These are phyloP conservation scores for Croton laevigatus DNA, from an alignment of 441 rosid genomes.

Conservation along the genomic window DNA sequence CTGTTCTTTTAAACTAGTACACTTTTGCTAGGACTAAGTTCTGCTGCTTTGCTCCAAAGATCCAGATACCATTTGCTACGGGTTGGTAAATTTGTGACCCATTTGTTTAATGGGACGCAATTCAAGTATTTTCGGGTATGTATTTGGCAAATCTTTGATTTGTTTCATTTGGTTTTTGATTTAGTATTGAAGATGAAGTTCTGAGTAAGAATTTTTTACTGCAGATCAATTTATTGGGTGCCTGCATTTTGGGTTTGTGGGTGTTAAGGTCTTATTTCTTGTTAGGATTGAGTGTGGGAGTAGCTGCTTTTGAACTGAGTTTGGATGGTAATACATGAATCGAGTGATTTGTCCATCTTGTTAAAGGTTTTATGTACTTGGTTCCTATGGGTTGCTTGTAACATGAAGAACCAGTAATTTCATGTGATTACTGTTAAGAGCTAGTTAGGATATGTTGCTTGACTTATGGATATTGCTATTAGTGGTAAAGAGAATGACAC, in stretches of 20 bases:
- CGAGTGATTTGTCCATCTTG: neutral
- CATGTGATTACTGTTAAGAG: neutral
- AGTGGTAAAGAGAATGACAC: conserved; percentile 5
- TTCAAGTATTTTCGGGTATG: conserved; percentile 19
- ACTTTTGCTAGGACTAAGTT: neutral
- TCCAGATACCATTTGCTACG: conserved; percentile 24
- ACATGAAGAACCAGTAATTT: neutral
- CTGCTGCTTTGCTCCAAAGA: conserved; percentile 18
- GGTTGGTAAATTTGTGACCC: conserved; percentile 17
- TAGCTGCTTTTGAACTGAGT: conserved; percentile 7
- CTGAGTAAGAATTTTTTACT: neutral
- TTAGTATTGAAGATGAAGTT: conserved; percentile 1
- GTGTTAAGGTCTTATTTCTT: neutral
- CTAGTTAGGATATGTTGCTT: conserved; percentile 8
- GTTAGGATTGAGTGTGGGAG: conserved; percentile 19
- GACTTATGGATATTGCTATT: conserved; percentile 12
- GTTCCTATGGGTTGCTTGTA: neutral
- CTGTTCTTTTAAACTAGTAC: neutral
- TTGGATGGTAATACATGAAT: neutral
- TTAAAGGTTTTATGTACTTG: neutral
- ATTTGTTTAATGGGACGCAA: conserved; percentile 20
- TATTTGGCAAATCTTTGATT: conserved; percentile 10
- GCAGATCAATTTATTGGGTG: conserved; percentile 14
- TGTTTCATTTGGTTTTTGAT: conserved; percentile 5
- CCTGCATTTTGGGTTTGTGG: conserved; percentile 15